These are phyloP conservation scores for Rubia yunnanensis DNA, from an alignment of 257 asterid genomes.

Conservation along the genomic window DNA sequence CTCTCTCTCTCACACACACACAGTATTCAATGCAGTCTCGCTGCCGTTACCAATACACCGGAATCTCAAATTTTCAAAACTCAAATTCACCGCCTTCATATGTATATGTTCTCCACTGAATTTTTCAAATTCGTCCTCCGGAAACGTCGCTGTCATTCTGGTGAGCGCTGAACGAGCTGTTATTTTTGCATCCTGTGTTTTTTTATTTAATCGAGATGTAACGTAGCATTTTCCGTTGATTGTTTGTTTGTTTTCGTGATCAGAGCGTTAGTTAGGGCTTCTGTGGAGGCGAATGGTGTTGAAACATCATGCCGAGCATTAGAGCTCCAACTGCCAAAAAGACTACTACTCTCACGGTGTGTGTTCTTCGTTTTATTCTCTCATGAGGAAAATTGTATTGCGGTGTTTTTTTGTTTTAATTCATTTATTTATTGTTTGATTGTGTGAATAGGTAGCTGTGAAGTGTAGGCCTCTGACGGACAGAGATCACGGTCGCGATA, in stretches of 20 bases:
- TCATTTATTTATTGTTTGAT: constrained; percentile 11
- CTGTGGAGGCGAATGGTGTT: constrained; percentile 38
- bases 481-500: constrained; percentile 59
- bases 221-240: not conserved
- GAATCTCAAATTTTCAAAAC: not conserved
- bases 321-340: constrained; percentile 68
- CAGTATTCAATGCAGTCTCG: constrained; percentile 14
- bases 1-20: not conserved
- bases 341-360: constrained; percentile 70
- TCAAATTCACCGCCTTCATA: not conserved
- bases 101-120: not conserved
- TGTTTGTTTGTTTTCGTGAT: not conserved
- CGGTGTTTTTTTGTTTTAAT: not conserved
- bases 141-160: constrained; percentile 3
- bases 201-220: not conserved
- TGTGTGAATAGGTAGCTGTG: constrained; percentile 59
- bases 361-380: constrained; percentile 10
- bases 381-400: not conserved
- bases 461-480: constrained; percentile 85
- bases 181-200: not conserved
- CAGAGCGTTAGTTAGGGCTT: not conserved
- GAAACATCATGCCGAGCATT: constrained; percentile 66
- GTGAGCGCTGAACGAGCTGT: not conserved
- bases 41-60: constrained; percentile 14
- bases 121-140: not conserved